Evolutionary conservation across 2,329 filamentous ascomycete species (phyloP), one percentile per base, ranked within the genome.

Genomic region (Nemania serpens): DNA sequence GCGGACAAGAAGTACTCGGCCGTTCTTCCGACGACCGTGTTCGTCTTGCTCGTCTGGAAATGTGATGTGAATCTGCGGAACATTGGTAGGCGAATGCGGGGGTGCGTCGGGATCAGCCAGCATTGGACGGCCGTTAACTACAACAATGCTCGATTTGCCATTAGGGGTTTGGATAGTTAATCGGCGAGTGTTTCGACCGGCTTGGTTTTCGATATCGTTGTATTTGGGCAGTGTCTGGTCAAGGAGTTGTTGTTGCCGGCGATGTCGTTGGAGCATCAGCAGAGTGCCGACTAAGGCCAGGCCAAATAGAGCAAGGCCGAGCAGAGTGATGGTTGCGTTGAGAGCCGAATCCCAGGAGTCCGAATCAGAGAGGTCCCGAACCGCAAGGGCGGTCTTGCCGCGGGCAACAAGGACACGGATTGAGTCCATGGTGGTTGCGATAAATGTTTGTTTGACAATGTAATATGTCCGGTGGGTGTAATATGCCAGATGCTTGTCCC

Each of bases 41-140:
- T 92, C 91, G 73, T 97, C 93, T 69, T 96, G 89, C 81, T 98
- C 95, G 70, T 96, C 91, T 15, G 95, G 95, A 81, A 99, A 98
- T 37, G 95, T 98, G 76, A 99, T 97, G 77, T 93, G 92, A 72
- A 99, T 99, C 79, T 98, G 91, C 18, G 95, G 95, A 29, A 98
- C 84, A 68, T 90, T 89, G 76, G 86, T 91, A n/a, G 90, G 89
- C 47, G 89, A 91, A 70, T 89, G 81, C 20, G 93, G 91, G 15
- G 91, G 89, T 65, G 87, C 89, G 62, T 84, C 82, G 34, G 91
- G 90, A 77, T 91, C 91, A 66, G 88, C 84, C 68, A 94, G 86
- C 78, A 96, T 88, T 66, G 87, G 87, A 73, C 83, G 78, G 65
- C 89, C 87, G 77, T 90, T 87, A 75, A 92, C 90, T 70, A 95